These are phyloP conservation scores for Aspergillus latus DNA, from an alignment of 2,329 filamentous ascomycete genomes.

Conservation along the genomic window DNA sequence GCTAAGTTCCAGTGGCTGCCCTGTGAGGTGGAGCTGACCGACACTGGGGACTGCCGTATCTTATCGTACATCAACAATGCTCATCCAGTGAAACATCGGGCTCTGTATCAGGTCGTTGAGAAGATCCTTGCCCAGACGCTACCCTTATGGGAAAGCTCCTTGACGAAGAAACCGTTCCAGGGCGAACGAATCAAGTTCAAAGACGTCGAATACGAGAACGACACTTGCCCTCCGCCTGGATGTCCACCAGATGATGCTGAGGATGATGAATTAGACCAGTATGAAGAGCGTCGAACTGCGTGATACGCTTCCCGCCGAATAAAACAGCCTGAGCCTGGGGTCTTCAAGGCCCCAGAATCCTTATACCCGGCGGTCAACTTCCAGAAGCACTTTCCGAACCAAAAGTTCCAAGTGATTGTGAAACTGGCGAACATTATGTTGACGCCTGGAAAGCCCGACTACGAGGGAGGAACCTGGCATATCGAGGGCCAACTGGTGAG, in stretches of 20 bases:
- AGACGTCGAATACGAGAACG: not conserved
- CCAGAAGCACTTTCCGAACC: not conserved
- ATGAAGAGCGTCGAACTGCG: not conserved
- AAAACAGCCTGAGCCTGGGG: not conserved
- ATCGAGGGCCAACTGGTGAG: constrained; percentile 46
- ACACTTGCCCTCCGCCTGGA: not conserved
- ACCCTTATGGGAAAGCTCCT: constrained; percentile 48
- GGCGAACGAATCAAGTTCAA: not conserved
- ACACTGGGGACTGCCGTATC: constrained; percentile 28
- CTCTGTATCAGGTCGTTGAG: constrained; percentile 40
- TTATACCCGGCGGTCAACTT: not conserved
- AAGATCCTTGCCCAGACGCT: constrained; percentile 42
- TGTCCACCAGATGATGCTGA: not conserved
- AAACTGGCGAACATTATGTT: constrained; percentile 64
- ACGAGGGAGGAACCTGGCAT: constrained; percentile 46
- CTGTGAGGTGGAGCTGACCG: constrained; percentile 35
- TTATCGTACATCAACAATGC: constrained; percentile 48
- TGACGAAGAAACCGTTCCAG: constrained; percentile 11
- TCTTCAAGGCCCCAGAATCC: not conserved
- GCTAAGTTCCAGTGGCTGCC: constrained; percentile 51
- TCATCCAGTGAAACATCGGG: constrained; percentile 34
- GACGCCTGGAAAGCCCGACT: constrained; percentile 58
- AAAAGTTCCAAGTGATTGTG: constrained; percentile 48
- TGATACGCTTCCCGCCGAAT: not conserved
- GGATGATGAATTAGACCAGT: not conserved